Evolutionary conservation across 257 asterid genomes (phyloP), one percentile per base, ranked within the genome.

Genomic region (Nicotiana obtusifolia): DNA sequence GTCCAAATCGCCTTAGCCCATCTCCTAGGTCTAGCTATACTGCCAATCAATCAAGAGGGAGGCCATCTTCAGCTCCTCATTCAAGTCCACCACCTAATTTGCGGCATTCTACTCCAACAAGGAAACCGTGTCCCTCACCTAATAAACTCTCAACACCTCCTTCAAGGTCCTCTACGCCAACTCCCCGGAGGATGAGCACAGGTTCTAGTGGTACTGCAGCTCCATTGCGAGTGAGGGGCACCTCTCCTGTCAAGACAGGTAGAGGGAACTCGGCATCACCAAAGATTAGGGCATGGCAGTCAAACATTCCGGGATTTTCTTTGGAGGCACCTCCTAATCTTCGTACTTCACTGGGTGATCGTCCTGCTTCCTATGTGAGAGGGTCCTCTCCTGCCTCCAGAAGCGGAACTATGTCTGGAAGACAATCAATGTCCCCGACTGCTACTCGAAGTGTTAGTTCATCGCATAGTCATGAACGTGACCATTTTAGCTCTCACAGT

Each of bases 331-430:
- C 99, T 44, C 98, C 98, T 73, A 94, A 94, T 88, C 98, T 95
- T 76, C 97, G 99, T 67, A 95, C 99, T 61, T 95, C 99, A 22
- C 82, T 94, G 88, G 97, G 92, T 81, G 98, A 94, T 84, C 90
- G 99, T 81, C 97, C 99, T 35, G 94, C 95, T 54, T 94, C 97
- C 61, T 92, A 93, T 80, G 97, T 96, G 81, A 86, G 99, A 77
- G 98, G 98, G n/a, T 90, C 97, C 81, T 95, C 99, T 22, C 99
- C 98, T 22, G 97, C 98, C 69, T 94, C 98, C 7, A 88, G 97
- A 84, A 95, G 89, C 81, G 93, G 97, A 82, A 80, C 88, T 31
- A 89, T 88, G 88, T 89, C 95, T 57, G 94, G 92, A 65, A 91
- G 99, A 80, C 95, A 93, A 75, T 96, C 99, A 11, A 94, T 92